These are phyloP conservation scores for Umbelopsis sp. DNA, from an alignment of 192 early-diverging fungal species.

Conservation along the genomic window DNA sequence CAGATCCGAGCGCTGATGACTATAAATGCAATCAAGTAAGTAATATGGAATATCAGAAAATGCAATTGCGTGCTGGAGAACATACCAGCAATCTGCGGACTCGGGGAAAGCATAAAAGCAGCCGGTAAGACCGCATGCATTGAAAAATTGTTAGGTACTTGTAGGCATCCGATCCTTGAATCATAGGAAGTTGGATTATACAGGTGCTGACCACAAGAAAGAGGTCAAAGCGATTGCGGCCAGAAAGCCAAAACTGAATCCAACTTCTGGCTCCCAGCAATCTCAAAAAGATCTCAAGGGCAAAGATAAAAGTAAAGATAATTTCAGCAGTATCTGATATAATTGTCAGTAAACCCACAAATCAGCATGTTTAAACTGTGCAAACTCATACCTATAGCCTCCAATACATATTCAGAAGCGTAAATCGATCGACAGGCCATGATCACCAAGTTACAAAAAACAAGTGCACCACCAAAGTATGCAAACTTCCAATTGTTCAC, in stretches of 20 bases:
- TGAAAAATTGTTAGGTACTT: slow-evolving; percentile 60
- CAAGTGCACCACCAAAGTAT: slow-evolving; percentile 39
- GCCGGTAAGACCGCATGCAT: slow-evolving; percentile 48
- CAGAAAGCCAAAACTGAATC: slow-evolving; percentile 44
- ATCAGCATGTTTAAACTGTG: not conserved
- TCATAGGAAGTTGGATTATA: slow-evolving; percentile 54
- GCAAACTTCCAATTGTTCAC: slow-evolving; percentile 33
- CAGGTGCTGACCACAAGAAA: slow-evolving; percentile 47
- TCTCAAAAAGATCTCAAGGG: slow-evolving; percentile 48
- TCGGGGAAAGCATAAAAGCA: slow-evolving; percentile 50
- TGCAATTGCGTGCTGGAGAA: not conserved
- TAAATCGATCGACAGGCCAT: slow-evolving; percentile 48
- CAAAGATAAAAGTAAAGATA: slow-evolving; percentile 53
- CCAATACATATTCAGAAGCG: slow-evolving; percentile 25
- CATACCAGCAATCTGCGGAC: slow-evolving; percentile 51
- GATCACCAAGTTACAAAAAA: slow-evolving; percentile 49
- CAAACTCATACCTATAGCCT: slow-evolving; percentile 35
- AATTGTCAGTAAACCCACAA: not conserved
- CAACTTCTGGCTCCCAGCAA: slow-evolving; percentile 38
- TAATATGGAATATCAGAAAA: not conserved
- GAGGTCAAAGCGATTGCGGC: slow-evolving; percentile 49
- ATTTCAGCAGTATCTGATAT: slow-evolving; percentile 47
- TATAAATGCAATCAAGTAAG: not conserved
- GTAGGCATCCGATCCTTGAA: slow-evolving; percentile 43
- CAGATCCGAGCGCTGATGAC: slow-evolving; percentile 34